phyloP scores from a whole-genome alignment of 345 rosid genomes.

The Brassica juncea region DNA sequence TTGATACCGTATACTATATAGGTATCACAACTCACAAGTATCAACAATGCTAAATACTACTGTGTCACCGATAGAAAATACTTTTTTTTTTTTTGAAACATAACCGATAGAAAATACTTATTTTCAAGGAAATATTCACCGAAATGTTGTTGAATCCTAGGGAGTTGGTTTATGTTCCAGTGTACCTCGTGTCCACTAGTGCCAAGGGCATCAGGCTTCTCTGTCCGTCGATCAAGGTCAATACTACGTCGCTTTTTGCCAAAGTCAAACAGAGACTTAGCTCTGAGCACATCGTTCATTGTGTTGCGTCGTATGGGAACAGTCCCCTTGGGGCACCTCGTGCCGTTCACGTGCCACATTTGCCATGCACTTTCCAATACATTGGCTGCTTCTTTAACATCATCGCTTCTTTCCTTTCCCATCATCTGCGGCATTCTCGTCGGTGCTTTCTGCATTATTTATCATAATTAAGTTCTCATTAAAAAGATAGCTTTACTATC shows the following conservation, averaged over 20 bases:
- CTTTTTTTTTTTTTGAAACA: no score
- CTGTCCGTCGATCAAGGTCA: conserved; percentile 45
- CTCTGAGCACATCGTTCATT: conserved; percentile 73
- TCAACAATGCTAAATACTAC: no score
- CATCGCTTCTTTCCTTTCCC: conserved; percentile 37
- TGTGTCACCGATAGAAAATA: no score
- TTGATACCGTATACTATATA: neutral
- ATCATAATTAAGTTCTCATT: neutral
- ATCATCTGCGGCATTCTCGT: conserved; percentile 55
- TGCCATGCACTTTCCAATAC: conserved; percentile 58
- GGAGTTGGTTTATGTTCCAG: neutral
- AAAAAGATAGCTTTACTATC: neutral
- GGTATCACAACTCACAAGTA: neutral
- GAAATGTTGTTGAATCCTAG: neutral
- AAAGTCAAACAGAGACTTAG: conserved; percentile 85
- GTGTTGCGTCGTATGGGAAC: conserved; percentile 88
- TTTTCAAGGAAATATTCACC: neutral
- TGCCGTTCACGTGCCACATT: conserved; percentile 87
- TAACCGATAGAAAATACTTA: no score
- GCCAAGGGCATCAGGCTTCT: conserved; percentile 76
- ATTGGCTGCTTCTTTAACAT: conserved; percentile 24
- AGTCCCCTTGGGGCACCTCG: conserved; percentile 83
- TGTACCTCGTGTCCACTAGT: conserved; percentile 83
- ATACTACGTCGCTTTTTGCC: conserved; percentile 53
- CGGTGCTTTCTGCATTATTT: conserved; percentile 58